Conservation (phyloP, 2,329 filamentous ascomycete species). For the Didymella pomorum region DNA sequence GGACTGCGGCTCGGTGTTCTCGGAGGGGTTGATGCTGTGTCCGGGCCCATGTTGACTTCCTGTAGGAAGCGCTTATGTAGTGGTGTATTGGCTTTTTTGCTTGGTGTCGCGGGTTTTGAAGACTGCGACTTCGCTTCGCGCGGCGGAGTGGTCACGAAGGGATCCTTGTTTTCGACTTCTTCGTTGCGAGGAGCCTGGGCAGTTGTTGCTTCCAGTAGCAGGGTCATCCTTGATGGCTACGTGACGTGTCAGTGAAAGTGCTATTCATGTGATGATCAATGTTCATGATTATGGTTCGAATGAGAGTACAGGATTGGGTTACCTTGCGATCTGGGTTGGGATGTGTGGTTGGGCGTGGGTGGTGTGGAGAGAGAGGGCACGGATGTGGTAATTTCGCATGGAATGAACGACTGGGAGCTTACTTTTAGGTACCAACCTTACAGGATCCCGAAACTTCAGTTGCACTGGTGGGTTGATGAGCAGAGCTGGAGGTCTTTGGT, state of each 20-base stretch:
- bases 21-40: conserved; percentile 20
- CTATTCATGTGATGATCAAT: conserved; percentile 7
- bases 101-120: conserved; percentile 12
- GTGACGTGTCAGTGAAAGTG: conserved; percentile 20
- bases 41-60: conserved; percentile 29
- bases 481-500: not conserved
- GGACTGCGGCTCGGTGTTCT: conserved; percentile 22
- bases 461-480: not conserved
- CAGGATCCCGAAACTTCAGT: not conserved
- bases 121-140: conserved; percentile 1
- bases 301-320: not conserved
- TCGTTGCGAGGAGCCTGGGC: not conserved
- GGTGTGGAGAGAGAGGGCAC: too few relatives aligned
- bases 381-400: conserved; percentile 13
- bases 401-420: conserved; percentile 4
- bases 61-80: conserved; percentile 27
- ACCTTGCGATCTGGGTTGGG: conserved; percentile 1
- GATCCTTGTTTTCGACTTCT: conserved; percentile 12
- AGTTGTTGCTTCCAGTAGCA: not conserved
- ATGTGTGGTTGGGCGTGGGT: not conserved
- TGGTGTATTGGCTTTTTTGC: conserved; percentile 15
- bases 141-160: conserved; percentile 16
- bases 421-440: not conserved
- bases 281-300: not conserved
- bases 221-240: conserved; percentile 13